These are phyloP conservation scores for Coccomyxa sp. DNA, from an alignment of 139 green algal genomes.

Conservation along the genomic window DNA sequence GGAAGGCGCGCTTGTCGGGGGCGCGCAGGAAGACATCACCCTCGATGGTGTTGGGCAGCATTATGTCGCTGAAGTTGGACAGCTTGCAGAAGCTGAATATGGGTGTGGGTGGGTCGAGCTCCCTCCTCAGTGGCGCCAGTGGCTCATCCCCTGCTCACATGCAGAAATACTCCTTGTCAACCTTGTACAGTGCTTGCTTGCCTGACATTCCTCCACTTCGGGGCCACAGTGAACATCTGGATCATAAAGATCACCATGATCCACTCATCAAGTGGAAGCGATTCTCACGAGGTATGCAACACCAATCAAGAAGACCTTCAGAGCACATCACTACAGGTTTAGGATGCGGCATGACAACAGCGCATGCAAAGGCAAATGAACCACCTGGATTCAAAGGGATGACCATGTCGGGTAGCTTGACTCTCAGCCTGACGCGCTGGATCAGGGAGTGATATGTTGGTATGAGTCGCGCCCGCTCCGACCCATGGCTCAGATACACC, in stretches of 20 bases:
- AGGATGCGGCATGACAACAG: not conserved
- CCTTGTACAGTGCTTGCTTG: no score
- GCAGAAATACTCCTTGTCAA: no score
- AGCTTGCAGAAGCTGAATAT: slow-evolving; percentile 9
- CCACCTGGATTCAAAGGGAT: slow-evolving; percentile 8
- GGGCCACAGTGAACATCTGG: no score
- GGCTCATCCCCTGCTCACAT: not conserved
- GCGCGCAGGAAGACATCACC: not conserved
- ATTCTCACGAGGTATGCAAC: not conserved
- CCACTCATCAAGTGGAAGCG: not conserved
- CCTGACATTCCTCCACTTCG: no score
- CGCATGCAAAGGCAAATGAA: not conserved
- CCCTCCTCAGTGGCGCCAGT: not conserved
- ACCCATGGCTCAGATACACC: not conserved
- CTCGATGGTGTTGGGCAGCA: slow-evolving; percentile 11
- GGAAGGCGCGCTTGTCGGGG: not conserved
- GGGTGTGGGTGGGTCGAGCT: not conserved
- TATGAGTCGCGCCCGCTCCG: slow-evolving; percentile 4
- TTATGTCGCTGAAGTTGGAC: slow-evolving; percentile 2
- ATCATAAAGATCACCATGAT: no score
- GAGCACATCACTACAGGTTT: not conserved
- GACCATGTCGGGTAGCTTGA: slow-evolving; percentile 6
- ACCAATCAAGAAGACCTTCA: not conserved
- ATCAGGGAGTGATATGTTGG: slow-evolving; percentile 1
- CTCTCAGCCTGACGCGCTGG: not conserved